These are phyloP conservation scores for Leccinum fibrillosum DNA, from an alignment of 768 basidiomycete genomes.

Conservation along the genomic window DNA sequence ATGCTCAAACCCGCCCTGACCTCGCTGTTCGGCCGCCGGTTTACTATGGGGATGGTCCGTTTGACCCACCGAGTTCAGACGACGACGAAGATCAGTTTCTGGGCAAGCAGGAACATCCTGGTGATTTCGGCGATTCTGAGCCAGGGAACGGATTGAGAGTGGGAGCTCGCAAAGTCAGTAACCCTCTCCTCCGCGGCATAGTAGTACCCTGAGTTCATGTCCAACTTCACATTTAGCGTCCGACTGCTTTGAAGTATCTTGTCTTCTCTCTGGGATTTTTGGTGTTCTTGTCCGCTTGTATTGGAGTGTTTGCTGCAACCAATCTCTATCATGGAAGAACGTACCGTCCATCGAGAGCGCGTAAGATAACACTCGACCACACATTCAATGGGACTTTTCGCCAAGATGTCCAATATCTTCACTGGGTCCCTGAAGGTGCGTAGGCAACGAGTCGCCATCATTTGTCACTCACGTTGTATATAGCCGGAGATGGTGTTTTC, in stretches of 20 bases:
- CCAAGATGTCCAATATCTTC: constrained; percentile 43
- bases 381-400: constrained; percentile 89
- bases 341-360: constrained; percentile 50
- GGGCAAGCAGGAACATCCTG: constrained; percentile 39
- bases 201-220: constrained; percentile 5
- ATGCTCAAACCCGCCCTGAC: constrained; percentile 3
- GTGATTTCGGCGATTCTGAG: constrained; percentile 20
- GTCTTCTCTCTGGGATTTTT: constrained; percentile 58
- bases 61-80: constrained; percentile 77
- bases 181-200: background rate
- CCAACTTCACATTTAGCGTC: constrained; percentile 33
- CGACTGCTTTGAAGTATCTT: constrained; percentile 57
- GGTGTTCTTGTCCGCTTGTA: constrained; percentile 57
- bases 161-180: constrained; percentile 37
- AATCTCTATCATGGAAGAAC: constrained; percentile 58
- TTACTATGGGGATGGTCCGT: constrained; percentile 77
- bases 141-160: constrained; percentile 33
- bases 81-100: constrained; percentile 49
- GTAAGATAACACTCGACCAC: constrained; percentile 82
- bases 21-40: constrained; percentile 28
- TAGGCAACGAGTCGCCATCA: background rate
- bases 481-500: constrained; percentile 95
- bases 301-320: constrained; percentile 77
- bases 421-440: constrained; percentile 93
- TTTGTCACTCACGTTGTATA: constrained; percentile 8